Evolutionary conservation across 306 rosid species (phyloP), one percentile per base, ranked within the genome.

Genomic region (Quercus engelmannii): DNA sequence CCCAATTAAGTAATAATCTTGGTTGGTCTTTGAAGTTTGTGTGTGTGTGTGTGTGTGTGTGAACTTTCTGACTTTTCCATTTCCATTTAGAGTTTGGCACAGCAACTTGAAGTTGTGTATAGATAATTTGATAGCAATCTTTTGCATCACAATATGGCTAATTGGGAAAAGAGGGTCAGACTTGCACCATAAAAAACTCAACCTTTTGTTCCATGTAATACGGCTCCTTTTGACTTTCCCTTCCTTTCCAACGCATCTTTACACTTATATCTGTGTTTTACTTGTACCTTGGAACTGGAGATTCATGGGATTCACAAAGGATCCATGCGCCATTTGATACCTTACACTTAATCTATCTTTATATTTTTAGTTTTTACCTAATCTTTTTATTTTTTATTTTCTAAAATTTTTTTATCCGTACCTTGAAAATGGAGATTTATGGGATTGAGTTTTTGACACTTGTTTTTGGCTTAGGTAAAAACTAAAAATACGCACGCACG

Each of bases 151-250:
- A 17, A 3, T 15, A 18, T 13, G 10, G 20, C 43, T 31, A 5
- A 38, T 38, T 31, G 25, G n/a, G n/a, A 65, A n/a, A 19, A 38
- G 52, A 35, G 72, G 15, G 23, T 10, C n/a, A 49, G 72, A 19
- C 69, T 33, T 8, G 2, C 21, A 67, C 51, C 26, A 33, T 68
- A 38, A 35, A 35, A 35, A 35, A 8, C 9, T 21, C 72, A 13
- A 30, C 72, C 72, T 63, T 71, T 79, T 79, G 65, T 63, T 82
- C 81, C 81, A 82, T 72, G 80, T 76, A 23, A 76, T 63, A 69
- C 74, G 80, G 73, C 61, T 57, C 76, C 67, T 65, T 82, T 82
- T 82, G 85, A 81, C 85, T 63, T 26, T 33, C 33, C 7, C 62
- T 67, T 63, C 72, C 79, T 71, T 76, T 54, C 31, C 46, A 81